Conservation (phyloP, 495 filamentous ascomycete species). For the Clavariopsis aquatica region DNA sequence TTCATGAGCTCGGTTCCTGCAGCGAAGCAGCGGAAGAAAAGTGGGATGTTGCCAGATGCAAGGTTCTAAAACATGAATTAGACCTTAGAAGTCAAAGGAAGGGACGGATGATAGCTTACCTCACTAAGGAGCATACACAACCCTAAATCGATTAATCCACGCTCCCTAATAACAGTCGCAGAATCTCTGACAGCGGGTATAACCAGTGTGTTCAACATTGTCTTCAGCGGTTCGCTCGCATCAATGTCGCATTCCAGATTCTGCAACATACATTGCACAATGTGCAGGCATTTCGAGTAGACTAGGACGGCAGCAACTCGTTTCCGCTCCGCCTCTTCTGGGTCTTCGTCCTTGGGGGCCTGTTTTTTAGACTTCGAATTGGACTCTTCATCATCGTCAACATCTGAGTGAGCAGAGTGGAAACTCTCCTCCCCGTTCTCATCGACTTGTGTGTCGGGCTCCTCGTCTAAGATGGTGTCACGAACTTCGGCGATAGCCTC, state of each 20-base stretch:
- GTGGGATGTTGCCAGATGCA: constrained; percentile 86
- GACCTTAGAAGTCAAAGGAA: background rate
- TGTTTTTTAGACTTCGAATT: background rate
- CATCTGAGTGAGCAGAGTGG: constrained; percentile 19
- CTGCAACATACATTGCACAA: constrained; percentile 95
- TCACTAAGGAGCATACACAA: constrained; percentile 89
- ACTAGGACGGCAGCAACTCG: constrained; percentile 87
- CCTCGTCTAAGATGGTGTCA: constrained; percentile 69
- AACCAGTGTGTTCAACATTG: constrained; percentile 95
- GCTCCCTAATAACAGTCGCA: constrained; percentile 88
- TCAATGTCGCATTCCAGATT: constrained; percentile 84
- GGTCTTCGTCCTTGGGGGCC: constrained; percentile 56
- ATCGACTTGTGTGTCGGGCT: constrained; percentile 42
- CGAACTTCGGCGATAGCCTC: constrained; percentile 96
- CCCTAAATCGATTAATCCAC: constrained; percentile 84
- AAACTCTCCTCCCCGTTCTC: constrained; percentile 51
- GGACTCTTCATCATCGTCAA: background rate
- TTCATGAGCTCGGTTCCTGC: constrained; percentile 90
- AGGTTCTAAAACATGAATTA: constrained; percentile 56
- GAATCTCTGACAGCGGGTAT: constrained; percentile 92
- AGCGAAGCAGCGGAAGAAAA: constrained; percentile 94
- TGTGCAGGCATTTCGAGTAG: constrained; percentile 97
- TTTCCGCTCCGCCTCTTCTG: constrained; percentile 75
- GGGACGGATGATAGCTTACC: constrained; percentile 47
- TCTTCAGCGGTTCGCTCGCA: constrained; percentile 80